A percentile compares a stretch with the other conserved stretches of the same genome.
phyloP scores from a whole-genome alignment of 129 eudicot species.

The Flaveria brownii region DNA sequence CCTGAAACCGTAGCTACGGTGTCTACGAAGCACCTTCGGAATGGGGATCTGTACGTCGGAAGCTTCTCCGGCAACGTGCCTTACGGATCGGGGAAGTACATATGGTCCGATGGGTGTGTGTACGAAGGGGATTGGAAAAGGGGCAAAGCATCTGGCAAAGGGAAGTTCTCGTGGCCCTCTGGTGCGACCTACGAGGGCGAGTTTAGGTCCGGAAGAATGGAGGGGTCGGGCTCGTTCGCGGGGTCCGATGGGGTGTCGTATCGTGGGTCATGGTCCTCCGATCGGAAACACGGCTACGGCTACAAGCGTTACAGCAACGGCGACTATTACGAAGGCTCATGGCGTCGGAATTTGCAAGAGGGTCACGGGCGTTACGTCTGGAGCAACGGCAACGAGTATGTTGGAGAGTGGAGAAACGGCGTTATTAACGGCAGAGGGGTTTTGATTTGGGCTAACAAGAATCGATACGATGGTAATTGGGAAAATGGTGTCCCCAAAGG shows the following conservation, averaged over 20 bases:
- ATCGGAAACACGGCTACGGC: constrained; percentile 83
- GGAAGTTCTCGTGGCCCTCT: constrained; percentile 95
- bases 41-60: constrained; percentile 92
- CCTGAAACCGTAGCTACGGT: not conserved
- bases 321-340: constrained; percentile 71
- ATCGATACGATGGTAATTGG: constrained; percentile 79
- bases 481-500: constrained; percentile 76
- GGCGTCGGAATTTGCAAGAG: constrained; percentile 75
- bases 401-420: constrained; percentile 89
- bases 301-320: constrained; percentile 73
- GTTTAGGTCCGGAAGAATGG: constrained; percentile 91
- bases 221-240: constrained; percentile 75
- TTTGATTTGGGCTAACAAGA: constrained; percentile 69
- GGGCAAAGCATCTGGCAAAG: constrained; percentile 86
- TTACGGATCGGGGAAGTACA: constrained; percentile 86
- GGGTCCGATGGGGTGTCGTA: constrained; percentile 88
- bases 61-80: constrained; percentile 69
- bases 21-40: constrained; percentile 50
- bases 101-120: constrained; percentile 96
- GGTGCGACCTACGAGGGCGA: constrained; percentile 96
- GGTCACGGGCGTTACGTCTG: constrained; percentile 86
- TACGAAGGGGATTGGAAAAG: constrained; percentile 91
- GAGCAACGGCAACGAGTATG: constrained; percentile 88
- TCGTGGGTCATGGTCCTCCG: constrained; percentile 66
- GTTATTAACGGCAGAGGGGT: constrained; percentile 79